Percentiles rank a stretch among this genome's conserved stretches.
Conservation (phyloP, 2,329 filamentous ascomycete species). For the Pseudocercospora ulei region DNA sequence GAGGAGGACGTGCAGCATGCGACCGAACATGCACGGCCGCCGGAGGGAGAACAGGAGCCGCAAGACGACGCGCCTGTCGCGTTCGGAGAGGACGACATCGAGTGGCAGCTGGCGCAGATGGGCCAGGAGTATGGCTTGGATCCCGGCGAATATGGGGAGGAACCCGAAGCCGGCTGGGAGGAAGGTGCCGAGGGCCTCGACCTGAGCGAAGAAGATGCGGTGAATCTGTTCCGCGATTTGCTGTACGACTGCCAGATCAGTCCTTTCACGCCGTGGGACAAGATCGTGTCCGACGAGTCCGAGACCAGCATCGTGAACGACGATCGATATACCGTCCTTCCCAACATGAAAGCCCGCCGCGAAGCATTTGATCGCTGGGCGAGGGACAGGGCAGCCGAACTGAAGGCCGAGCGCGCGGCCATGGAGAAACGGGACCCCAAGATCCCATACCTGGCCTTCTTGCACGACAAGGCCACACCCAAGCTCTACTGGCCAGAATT, state of each 20-base stretch:
- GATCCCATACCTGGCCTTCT: constrained; percentile 70
- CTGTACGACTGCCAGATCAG: constrained; percentile 73
- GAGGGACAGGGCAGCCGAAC: constrained; percentile 59
- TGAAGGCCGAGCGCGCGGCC: constrained; percentile 62
- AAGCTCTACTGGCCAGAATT: constrained; percentile 98
- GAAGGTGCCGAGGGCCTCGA: constrained; percentile 62
- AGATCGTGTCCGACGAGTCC: constrained; percentile 54
- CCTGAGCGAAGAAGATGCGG: constrained; percentile 65
- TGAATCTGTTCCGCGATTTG: constrained; percentile 71
- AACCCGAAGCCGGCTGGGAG: constrained; percentile 48
- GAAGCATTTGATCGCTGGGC: constrained; percentile 82
- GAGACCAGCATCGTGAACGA: constrained; percentile 76
- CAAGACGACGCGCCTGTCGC: constrained; percentile 51
- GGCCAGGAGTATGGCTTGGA: constrained; percentile 73
- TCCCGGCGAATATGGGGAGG: constrained; percentile 64
- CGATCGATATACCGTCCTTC: constrained; percentile 70
- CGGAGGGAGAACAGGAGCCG: constrained; percentile 45
- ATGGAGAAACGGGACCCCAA: constrained; percentile 74
- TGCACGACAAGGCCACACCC: constrained; percentile 71
- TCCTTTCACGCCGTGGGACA: constrained; percentile 88
- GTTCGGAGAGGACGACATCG: constrained; percentile 90
- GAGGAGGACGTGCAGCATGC: constrained; percentile 52
- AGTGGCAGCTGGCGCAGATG: constrained; percentile 82
- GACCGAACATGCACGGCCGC: constrained; percentile 38
- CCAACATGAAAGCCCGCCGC: constrained; percentile 69